These are phyloP conservation scores for Leptographium wingfieldii DNA, from an alignment of 2,329 filamentous ascomycete genomes.

Conservation along the genomic window DNA sequence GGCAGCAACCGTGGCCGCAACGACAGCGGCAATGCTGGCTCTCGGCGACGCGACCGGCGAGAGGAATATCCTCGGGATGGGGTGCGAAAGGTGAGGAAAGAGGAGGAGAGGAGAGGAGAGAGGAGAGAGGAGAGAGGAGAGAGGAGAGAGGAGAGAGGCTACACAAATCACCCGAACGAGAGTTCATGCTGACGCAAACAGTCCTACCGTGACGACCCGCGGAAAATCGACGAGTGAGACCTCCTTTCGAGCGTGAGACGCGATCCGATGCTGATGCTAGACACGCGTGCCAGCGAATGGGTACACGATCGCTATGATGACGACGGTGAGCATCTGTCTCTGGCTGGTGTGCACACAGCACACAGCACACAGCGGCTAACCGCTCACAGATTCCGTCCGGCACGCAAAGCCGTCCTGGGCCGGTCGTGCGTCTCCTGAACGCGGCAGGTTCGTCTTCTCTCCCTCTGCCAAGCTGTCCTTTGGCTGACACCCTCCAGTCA, in stretches of 20 bases:
- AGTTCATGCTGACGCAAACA: constrained; percentile 17
- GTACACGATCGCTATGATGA: constrained; percentile 85
- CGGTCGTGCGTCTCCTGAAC: constrained; percentile 6
- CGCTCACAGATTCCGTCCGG: not conserved
- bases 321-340: constrained; percentile 14
- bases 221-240: constrained; percentile 60
- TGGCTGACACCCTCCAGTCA: not conserved
- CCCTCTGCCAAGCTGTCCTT: not conserved
- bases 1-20: not conserved
- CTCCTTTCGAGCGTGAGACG: not conserved
- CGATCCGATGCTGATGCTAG: not conserved
- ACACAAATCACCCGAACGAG: too few species aligned
- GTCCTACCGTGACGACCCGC: constrained; percentile 48
- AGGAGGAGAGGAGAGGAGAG: not conserved
- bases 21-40: constrained; percentile 14
- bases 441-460: not conserved
- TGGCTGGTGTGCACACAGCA: not conserved
- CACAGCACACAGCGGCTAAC: not conserved
- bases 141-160: too few species aligned
- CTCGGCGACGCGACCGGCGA: constrained; percentile 22
- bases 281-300: constrained; percentile 55
- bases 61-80: constrained; percentile 60
- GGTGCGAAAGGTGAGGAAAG: constrained; percentile 67
- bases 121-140: not conserved
- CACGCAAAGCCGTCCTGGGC: not conserved